These are phyloP conservation scores for Saccharomycopsis babjevae DNA, from an alignment of 805 yeast species.

Conservation along the genomic window DNA sequence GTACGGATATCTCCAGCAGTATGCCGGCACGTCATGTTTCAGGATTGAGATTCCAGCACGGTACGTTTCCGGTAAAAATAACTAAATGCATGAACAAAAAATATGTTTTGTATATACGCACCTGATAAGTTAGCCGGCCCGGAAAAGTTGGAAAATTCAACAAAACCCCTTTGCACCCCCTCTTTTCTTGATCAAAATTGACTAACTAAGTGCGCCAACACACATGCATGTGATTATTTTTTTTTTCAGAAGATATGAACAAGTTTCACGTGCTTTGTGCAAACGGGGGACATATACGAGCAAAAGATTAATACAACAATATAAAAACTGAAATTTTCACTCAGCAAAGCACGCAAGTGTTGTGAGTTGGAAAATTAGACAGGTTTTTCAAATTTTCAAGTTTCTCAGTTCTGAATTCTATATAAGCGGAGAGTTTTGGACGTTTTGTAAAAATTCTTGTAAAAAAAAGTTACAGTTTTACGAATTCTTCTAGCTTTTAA, in stretches of 20 bases:
- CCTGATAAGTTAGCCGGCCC: background rate
- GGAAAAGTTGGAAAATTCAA: background rate
- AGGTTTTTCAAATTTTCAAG: background rate
- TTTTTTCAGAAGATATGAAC: background rate
- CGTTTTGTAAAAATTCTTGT: no score
- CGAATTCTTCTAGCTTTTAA: no score
- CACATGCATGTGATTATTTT: background rate
- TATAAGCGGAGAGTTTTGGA: background rate
- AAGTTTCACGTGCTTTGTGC: conserved; percentile 1
- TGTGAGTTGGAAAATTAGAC: no score
- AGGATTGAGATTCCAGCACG: no score
- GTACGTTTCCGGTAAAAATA: no score
- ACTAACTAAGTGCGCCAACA: background rate
- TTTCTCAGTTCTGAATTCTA: background rate
- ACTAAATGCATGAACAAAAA: no score
- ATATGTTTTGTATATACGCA: no score
- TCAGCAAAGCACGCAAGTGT: no score
- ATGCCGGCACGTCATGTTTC: no score
- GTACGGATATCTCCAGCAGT: no score
- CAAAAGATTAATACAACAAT: background rate
- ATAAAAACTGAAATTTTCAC: background rate
- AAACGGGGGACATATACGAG: background rate
- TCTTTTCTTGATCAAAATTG: no score
- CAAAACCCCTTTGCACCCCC: background rate
- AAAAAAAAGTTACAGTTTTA: no score